Evolutionary conservation across 257 asterid species (phyloP), one percentile per base, ranked within the genome.

Genomic region (Striga asiatica): DNA sequence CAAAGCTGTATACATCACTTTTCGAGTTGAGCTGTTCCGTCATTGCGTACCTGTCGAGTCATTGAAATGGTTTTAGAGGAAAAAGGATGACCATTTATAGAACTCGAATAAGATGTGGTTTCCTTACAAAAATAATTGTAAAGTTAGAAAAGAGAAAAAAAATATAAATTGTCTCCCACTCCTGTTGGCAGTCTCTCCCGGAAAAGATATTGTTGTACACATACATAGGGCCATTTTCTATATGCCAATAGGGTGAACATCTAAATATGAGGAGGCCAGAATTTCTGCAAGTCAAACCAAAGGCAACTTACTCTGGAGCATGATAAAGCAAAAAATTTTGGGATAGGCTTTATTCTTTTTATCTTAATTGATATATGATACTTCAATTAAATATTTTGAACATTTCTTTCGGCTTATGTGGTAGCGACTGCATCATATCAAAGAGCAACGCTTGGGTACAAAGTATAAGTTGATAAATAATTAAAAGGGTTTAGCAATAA

Each of bases 1-100:
- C 95, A 66, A 85, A 82, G 75, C 93, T 85, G 76, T 85, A 85
- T 13, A 85, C 95, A 29, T 85, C 95, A 60, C 95, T 85, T 76
- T 85, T 85, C 28, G 95, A 78, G 70, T 76, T 85, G 60, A 85
- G 78, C 69, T 85, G 95, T 60, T 93, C 95, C 42, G 95, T 85
- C 95, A 85, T 85, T 54, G 95, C 95, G 60, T 85, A 85, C 62
- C 95, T 85, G 78, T 63, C 70, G 60, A 60, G 50, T 49, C 21
- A 46, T 19, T 22, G 17, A 24, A 19, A 32, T 24, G 23, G n/a
- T 46, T 45, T 18, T 18, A 28, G 62, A 31, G 29, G 9, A 41
- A 18, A 56, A 34, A 9, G 17, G n/a, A 32, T 3, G 18, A n/a
- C 21, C 12, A 6, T 7, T 32, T 5, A 5, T 7, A 12, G 21